Base-by-base conservation (phyloP, 371 early-diverging fungal species). In the Apophysomyces ossiformis region DNA sequence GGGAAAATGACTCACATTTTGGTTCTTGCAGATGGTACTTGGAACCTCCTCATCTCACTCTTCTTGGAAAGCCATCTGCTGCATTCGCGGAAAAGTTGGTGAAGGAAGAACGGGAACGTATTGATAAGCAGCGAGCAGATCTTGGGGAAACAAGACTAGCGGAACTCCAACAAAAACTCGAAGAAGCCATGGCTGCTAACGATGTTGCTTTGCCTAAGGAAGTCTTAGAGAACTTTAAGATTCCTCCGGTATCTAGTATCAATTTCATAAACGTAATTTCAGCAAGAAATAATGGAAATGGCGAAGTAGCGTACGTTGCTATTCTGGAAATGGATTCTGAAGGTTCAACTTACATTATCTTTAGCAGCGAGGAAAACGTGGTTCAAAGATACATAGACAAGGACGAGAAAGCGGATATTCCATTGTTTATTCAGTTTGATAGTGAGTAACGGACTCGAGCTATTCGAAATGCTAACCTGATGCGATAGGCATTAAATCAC, bases 361-460 rank as follows among this genome's bases (percentile, higher is more conserved):
- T 36, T 56, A 38, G 12, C 41, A n/a, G 43, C 84, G 85, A 37
- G 59, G 21, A 76, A 8, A 89, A 87, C 43, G 66, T 68, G 32
- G 76, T 90, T 6, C 89, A 89, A 71, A 67, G 71, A 8, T 73
- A 87, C 57, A 58, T 89, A 32, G 81, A 89, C 47, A 66, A 69
- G 15, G 87, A 88, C 62, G 57, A 72, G 39, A 26, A 44, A n/a
- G 77, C 74, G 13, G 67, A 83, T n/a, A 58, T 89, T 1, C 89
- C 89, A 46, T 72, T 86, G 41, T 88, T 87, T 69, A 84, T 89
- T 41, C 88, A 90, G 65, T 87, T 73, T 68, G 88, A 88, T 60
- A 86, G 88, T 87, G 83, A 66, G 84, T 9, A 18, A 21, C 11
- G 35, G 8, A 8, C 9, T 80, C 2, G 32, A 15, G 8, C 36